Conservation (phyloP, 352 stramenopile genomes). For the Pythium brassicae region DNA sequence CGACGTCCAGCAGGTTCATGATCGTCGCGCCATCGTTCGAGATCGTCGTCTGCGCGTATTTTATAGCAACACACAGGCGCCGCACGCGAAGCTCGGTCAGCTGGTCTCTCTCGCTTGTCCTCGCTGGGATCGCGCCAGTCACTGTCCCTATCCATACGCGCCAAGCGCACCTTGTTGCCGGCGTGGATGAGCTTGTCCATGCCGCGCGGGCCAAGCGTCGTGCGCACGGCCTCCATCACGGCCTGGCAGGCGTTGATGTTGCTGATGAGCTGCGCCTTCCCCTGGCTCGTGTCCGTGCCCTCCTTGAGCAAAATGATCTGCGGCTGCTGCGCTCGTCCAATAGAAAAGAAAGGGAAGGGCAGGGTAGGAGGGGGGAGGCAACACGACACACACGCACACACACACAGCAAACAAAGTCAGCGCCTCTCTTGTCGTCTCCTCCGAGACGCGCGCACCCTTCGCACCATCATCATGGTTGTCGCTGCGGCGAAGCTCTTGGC, state of each 20-base stretch:
- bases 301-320: constrained; percentile 99
- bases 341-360: too few relatives aligned
- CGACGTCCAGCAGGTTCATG: constrained; percentile 98
- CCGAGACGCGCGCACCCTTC: constrained; percentile 8
- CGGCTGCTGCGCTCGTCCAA: constrained; percentile 64
- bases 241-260: constrained; percentile 91
- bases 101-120: background rate
- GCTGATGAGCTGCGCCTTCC: constrained; percentile 93
- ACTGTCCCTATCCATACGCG: background rate
- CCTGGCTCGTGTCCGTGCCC: constrained; percentile 98
- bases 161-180: constrained; percentile 45
- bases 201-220: constrained; percentile 95
- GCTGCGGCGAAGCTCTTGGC: constrained; percentile 11
- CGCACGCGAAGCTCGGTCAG: background rate
- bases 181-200: constrained; percentile 99
- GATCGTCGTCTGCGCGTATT: constrained; percentile 88
- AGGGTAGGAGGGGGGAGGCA: too few relatives aligned
- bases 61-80: too few relatives aligned
- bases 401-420: too few relatives aligned
- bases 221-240: constrained; percentile 96
- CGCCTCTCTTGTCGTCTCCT: background rate
- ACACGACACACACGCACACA: too few relatives aligned
- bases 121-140: background rate
- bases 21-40: constrained; percentile 99
- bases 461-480: constrained; percentile 49